These are phyloP conservation scores for Pisolithus orientalis DNA, from an alignment of 768 basidiomycete species.

Conservation along the genomic window DNA sequence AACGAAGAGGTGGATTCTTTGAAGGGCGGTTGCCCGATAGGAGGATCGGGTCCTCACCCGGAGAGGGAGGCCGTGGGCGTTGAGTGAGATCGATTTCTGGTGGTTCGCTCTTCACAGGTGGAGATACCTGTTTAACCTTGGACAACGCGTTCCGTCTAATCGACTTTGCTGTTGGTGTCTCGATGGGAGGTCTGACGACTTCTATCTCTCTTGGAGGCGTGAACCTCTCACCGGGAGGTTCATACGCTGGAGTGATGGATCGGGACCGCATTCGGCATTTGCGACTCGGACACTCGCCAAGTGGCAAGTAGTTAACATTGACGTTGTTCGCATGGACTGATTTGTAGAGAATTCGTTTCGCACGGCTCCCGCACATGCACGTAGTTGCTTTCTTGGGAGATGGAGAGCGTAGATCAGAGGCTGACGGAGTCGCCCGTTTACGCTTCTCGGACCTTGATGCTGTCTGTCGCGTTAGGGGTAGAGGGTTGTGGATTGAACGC, in stretches of 20 bases:
- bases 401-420: constrained; percentile 10
- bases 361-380: constrained; percentile 16
- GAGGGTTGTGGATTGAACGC: not conserved
- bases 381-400: constrained; percentile 17
- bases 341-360: constrained; percentile 21
- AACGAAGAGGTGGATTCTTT: constrained; percentile 15
- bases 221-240: constrained; percentile 62
- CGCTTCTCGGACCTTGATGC: not conserved
- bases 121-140: constrained; percentile 14
- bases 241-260: constrained; percentile 54
- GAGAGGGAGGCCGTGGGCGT: constrained; percentile 65
- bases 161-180: constrained; percentile 27
- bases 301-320: constrained; percentile 43
- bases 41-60: constrained; percentile 70
- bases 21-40: constrained; percentile 41
- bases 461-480: not conserved
- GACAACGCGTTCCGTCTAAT: constrained; percentile 30
- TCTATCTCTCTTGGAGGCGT: constrained; percentile 64
- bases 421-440: not conserved
- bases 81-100: constrained; percentile 54
- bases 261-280: constrained; percentile 27
- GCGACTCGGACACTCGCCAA: constrained; percentile 21
- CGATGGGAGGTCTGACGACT: constrained; percentile 31
- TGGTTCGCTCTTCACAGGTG: constrained; percentile 53
- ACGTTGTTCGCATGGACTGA: constrained; percentile 46